phyloP scores from a whole-genome alignment of 2,329 filamentous ascomycete species.

The Ophiostoma quercus region DNA sequence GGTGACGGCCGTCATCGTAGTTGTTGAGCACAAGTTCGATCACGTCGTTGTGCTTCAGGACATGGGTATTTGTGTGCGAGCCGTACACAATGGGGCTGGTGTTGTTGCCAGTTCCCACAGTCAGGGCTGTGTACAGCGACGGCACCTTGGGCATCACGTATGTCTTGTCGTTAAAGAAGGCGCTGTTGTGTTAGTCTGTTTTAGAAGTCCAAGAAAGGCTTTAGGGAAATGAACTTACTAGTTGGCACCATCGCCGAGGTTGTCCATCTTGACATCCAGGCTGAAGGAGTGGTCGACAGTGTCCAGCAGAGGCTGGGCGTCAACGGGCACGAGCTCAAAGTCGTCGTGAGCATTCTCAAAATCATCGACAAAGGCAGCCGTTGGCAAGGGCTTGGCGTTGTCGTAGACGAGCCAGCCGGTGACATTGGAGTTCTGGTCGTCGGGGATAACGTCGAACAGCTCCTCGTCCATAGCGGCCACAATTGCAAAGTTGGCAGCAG shows the following conservation, averaged over 20 bases:
- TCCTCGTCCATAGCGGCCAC: slow-evolving; percentile 65
- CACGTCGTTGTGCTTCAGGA: slow-evolving; percentile 62
- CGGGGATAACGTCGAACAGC: slow-evolving; percentile 64
- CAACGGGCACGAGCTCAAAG: slow-evolving; percentile 62
- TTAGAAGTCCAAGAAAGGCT: slow-evolving; percentile 43
- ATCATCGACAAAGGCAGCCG: slow-evolving; percentile 52
- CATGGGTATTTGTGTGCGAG: slow-evolving; percentile 57
- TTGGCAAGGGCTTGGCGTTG: slow-evolving; percentile 41
- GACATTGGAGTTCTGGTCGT: slow-evolving; percentile 61
- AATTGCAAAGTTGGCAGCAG: slow-evolving; percentile 62
- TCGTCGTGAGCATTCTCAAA: slow-evolving; percentile 64
- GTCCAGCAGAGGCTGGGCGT: slow-evolving; percentile 55
- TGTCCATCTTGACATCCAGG: slow-evolving; percentile 61
- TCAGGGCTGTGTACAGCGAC: slow-evolving; percentile 69
- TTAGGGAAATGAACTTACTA: slow-evolving; percentile 46
- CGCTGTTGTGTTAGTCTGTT: slow-evolving; percentile 39
- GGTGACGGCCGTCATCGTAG: slow-evolving; percentile 27
- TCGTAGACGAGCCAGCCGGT: slow-evolving; percentile 62
- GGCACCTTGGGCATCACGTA: slow-evolving; percentile 72
- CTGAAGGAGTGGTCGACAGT: slow-evolving; percentile 59
- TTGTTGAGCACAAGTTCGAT: slow-evolving; percentile 60
- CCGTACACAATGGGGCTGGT: slow-evolving; percentile 60
- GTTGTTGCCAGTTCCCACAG: slow-evolving; percentile 52
- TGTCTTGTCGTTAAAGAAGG: slow-evolving; percentile 72
- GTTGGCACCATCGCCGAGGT: slow-evolving; percentile 60